A percentile compares a stretch with the other conserved stretches of the same genome.
Evolutionary conservation across 306 rosid genomes (phyloP).

Genomic region (Prosopis cineraria): DNA sequence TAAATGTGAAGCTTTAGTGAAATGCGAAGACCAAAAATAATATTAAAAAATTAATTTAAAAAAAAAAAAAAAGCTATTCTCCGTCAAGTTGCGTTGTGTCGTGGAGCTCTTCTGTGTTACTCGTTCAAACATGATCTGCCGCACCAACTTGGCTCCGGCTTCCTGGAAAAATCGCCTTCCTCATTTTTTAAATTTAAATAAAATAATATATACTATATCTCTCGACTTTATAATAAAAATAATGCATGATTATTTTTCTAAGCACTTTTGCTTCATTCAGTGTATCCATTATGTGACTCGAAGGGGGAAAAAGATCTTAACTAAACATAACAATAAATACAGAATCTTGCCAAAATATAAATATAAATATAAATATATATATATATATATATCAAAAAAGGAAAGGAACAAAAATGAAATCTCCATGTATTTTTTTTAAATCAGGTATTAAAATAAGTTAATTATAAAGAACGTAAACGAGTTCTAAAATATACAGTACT

Average conservation of each 20-base stretch:
- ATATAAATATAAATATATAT: no score
- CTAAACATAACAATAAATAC: not conserved
- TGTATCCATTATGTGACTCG: conserved; percentile 6
- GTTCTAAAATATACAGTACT: not conserved
- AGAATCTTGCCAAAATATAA: not conserved
- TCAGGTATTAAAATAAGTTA: not conserved
- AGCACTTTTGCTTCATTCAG: not conserved
- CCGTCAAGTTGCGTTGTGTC: not conserved
- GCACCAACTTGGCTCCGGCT: conserved; percentile 24
- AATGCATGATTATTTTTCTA: not conserved
- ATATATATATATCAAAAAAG: no score
- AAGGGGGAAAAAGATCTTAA: not conserved
- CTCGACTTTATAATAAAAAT: not conserved
- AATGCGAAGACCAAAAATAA: not conserved
- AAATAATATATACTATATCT: not conserved
- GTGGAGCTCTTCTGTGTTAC: not conserved
- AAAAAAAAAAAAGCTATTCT: not conserved
- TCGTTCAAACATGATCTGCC: conserved; percentile 46
- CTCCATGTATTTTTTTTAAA: not conserved
- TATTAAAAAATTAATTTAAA: not conserved
- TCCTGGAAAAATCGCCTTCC: not conserved
- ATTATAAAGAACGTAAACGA: not conserved
- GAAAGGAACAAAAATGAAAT: not conserved
- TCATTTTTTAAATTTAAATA: not conserved
- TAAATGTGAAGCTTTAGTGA: not conserved